Conservation (phyloP, 2,329 filamentous ascomycete species). For the Emmonsia crescens region DNA sequence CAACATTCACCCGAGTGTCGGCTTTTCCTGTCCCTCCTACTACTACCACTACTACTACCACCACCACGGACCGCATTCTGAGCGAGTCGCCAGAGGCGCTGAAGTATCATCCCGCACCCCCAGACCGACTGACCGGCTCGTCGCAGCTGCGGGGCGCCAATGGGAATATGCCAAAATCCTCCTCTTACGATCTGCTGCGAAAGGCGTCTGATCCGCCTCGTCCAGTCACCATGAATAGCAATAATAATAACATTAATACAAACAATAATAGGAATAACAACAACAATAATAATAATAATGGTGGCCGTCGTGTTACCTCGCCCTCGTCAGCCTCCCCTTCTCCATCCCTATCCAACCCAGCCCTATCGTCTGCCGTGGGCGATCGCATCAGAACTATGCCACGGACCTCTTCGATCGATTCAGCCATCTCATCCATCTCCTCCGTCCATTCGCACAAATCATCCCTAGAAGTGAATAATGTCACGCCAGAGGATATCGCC, state of each 20-base stretch:
- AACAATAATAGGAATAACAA: background rate
- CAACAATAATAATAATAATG: background rate
- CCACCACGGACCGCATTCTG: background rate
- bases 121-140: background rate
- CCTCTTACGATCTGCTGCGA: slow-evolving; percentile 16
- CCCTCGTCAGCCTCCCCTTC: slow-evolving; percentile 23
- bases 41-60: background rate
- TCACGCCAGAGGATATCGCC: slow-evolving; percentile 63
- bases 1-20: background rate
- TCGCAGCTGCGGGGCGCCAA: slow-evolving; percentile 1
- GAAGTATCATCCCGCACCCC: background rate
- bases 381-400: slow-evolving; percentile 32
- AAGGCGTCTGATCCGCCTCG: slow-evolving; percentile 20
- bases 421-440: slow-evolving; percentile 71
- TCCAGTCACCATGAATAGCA: slow-evolving; percentile 1
- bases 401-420: slow-evolving; percentile 84
- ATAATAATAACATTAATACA: background rate
- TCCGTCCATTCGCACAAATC: slow-evolving; percentile 47
- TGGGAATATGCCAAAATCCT: slow-evolving; percentile 1
- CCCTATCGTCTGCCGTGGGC: slow-evolving; percentile 8
- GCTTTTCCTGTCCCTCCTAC: slow-evolving; percentile 2
- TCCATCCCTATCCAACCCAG: slow-evolving; percentile 15
- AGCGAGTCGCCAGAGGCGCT: background rate
- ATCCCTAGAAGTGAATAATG: slow-evolving; percentile 44
- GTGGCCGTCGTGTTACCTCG: slow-evolving; percentile 10